Evolutionary conservation across 202 grass and related monocot species (phyloP), one percentile per base, ranked within the genome.

Genomic region (Schoenoplectus triqueter): DNA sequence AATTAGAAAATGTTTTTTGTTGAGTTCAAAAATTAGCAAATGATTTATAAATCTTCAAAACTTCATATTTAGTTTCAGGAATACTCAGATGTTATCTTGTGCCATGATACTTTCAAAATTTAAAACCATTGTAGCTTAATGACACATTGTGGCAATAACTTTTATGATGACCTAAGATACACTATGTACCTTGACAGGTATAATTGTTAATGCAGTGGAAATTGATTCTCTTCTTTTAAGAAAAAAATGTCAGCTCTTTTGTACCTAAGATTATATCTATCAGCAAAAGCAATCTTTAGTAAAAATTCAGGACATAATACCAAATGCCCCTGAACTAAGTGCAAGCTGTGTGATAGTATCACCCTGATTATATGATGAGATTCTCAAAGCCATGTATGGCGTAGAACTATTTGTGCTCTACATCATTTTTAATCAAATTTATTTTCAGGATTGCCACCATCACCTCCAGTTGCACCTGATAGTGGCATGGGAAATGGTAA

Each of bases 371-470:
- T 59, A 14, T 4, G 10, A 59, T 59, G 31, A 60, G 13, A 10
- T 78, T 76, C 5, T 78, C 22, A 7, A 11, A 60, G 21, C 50
- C 6, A 40, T 31, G 51, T 60, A 60, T 59, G 13, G 54, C 55
- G 74, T 17, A 60, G 21, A 78, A 57, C 13, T 57, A 60, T 8
- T 78, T 59, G 22, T 61, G 21, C 74, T 22, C 22, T 44, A 78
- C 11, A 60, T 13, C 39, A 57, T 77, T 78, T 75, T 78, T 59
- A 61, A n/a, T 42, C 2, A 10, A 60, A 2, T 69, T 68, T 57
- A 15, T 83, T 73, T 92, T 65, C 89, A 99, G 97, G 97, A 51
- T 90, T 99, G 89, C 93, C 97, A 76, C 82, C 84, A 0, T 85
- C 90, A 62, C 90, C 97, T 81, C 93, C 93, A 15, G 49, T 77